Conservation (phyloP, 495 filamentous ascomycete genomes). For the Xylaria acuta region DNA sequence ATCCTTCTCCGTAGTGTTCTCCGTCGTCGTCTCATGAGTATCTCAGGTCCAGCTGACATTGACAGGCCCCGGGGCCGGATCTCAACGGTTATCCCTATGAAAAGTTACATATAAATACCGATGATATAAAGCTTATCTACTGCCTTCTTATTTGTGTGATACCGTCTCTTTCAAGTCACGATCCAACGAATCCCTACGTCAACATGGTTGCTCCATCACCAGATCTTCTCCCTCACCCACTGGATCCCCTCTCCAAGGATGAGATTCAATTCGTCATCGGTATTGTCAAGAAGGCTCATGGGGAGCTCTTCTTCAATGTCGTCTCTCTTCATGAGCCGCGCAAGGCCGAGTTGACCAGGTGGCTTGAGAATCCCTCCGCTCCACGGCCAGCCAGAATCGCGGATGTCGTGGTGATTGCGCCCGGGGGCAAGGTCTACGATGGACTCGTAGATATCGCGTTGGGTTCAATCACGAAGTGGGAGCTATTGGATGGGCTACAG, state of each 20-base stretch:
- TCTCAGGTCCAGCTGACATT: slow-evolving; percentile 11
- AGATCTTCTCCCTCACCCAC: slow-evolving; percentile 63
- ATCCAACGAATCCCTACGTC: neutral
- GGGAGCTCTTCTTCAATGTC: slow-evolving; percentile 81
- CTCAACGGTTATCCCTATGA: neutral
- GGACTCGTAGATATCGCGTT: slow-evolving; percentile 79
- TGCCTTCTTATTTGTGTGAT: neutral
- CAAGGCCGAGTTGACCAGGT: slow-evolving; percentile 86
- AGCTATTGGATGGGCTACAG: slow-evolving; percentile 78
- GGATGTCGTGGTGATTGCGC: slow-evolving; percentile 86
- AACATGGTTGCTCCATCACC: slow-evolving; percentile 34
- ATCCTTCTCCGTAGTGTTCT: too few species aligned
- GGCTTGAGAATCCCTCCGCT: slow-evolving; percentile 69
- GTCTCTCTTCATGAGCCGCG: slow-evolving; percentile 87
- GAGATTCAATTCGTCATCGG: slow-evolving; percentile 81
- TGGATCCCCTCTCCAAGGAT: slow-evolving; percentile 77
- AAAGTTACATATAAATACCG: neutral
- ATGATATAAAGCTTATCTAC: neutral
- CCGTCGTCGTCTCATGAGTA: neutral
- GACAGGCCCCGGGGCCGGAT: neutral
- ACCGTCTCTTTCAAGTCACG: neutral
- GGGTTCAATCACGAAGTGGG: slow-evolving; percentile 76
- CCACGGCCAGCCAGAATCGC: slow-evolving; percentile 75
- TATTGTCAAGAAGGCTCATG: slow-evolving; percentile 74
- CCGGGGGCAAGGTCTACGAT: slow-evolving; percentile 82